A percentile compares a stretch with the other conserved stretches of the same genome.
phyloP scores from a whole-genome alignment of 2,329 filamentous ascomycete genomes.

The Geoglossum cookeanum region DNA sequence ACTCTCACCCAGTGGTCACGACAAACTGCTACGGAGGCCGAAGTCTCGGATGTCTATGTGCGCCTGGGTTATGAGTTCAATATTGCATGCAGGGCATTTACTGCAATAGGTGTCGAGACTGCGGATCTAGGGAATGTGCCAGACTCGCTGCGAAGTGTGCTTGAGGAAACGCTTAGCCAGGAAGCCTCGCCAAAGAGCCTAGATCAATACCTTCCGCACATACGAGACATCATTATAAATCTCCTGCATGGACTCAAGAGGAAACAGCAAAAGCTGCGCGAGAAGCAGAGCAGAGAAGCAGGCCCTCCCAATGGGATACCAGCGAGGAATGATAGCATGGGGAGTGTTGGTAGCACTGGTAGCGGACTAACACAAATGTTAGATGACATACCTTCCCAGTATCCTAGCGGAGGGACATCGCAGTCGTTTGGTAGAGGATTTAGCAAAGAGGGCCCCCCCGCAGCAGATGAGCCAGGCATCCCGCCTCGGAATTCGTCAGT shows the following conservation, averaged over 20 bases:
- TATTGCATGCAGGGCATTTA: constrained; percentile 91
- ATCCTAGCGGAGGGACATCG: constrained; percentile 7
- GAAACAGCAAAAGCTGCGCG: constrained; percentile 75
- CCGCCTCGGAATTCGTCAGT: constrained; percentile 16
- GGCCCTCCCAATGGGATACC: constrained; percentile 15
- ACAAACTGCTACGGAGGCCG: constrained; percentile 72
- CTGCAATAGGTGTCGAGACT: constrained; percentile 90
- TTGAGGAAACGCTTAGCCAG: constrained; percentile 91
- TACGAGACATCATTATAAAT: constrained; percentile 97
- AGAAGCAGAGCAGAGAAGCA: constrained; percentile 32
- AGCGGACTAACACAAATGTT: constrained; percentile 26
- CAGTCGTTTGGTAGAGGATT: not conserved
- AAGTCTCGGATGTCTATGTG: constrained; percentile 97
- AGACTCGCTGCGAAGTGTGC: constrained; percentile 70
- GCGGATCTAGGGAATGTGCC: constrained; percentile 88
- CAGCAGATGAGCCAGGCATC: constrained; percentile 1
- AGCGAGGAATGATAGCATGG: constrained; percentile 25
- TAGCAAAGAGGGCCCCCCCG: not conserved
- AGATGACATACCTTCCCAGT: constrained; percentile 18
- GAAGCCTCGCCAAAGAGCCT: constrained; percentile 87
- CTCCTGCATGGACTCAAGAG: constrained; percentile 87
- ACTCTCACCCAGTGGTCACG: constrained; percentile 97
- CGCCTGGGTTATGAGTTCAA: constrained; percentile 97
- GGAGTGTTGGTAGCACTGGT: constrained; percentile 26
- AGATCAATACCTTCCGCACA: constrained; percentile 81